phyloP scores from a whole-genome alignment of 148 eudicot genomes.

The Pharnaceum exiguum region DNA sequence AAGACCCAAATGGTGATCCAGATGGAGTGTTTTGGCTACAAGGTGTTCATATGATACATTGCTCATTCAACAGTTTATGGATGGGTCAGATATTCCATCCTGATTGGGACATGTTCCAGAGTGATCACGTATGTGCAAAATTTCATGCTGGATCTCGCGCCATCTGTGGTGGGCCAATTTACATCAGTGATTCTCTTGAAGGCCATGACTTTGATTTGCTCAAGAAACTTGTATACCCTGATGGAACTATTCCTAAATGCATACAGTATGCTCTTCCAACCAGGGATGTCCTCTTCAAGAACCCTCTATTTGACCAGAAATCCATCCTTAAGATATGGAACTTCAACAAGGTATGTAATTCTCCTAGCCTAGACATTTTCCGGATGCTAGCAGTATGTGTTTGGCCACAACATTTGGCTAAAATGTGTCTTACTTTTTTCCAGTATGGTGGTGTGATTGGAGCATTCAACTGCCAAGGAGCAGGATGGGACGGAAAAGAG shows the following conservation, averaged over 20 bases:
- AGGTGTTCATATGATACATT: constrained; percentile 73
- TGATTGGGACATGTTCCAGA: constrained; percentile 79
- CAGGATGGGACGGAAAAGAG: constrained; percentile 57
- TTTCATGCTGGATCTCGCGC: constrained; percentile 68
- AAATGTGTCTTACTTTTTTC: no score
- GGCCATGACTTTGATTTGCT: constrained; percentile 55
- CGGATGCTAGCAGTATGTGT: no score
- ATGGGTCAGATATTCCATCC: constrained; percentile 70
- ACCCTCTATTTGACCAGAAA: constrained; percentile 48
- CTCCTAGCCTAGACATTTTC: no score
- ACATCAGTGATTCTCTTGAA: constrained; percentile 53
- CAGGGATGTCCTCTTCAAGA: constrained; percentile 58
- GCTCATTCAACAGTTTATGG: constrained; percentile 72
- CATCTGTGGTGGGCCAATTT: constrained; percentile 64
- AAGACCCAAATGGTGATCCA: constrained; percentile 66
- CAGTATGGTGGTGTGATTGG: constrained; percentile 65
- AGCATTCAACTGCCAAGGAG: constrained; percentile 74
- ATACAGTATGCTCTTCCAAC: constrained; percentile 55
- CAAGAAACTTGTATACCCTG: constrained; percentile 50
- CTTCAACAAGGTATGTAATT: constrained; percentile 45
- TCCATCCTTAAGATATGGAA: constrained; percentile 65
- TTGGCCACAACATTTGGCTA: no score
- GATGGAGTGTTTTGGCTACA: constrained; percentile 66
- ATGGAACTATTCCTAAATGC: constrained; percentile 62
- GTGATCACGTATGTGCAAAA: constrained; percentile 49